Evolutionary conservation across 2,329 filamentous ascomycete species (phyloP).

Genomic region (Xenoacremonium recifei): DNA sequence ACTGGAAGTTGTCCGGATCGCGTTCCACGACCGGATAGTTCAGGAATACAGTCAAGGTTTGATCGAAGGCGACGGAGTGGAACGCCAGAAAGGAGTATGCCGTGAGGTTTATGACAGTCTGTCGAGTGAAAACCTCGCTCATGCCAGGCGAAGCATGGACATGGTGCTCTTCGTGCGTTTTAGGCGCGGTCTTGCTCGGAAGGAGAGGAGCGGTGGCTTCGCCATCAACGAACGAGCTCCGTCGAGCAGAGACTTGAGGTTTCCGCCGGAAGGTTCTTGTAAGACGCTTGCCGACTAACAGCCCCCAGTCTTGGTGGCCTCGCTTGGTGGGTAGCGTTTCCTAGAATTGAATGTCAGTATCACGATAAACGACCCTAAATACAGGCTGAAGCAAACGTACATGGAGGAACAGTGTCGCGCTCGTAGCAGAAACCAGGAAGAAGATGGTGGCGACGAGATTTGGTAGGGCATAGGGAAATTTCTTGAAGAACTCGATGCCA

Average conservation of each 20-base stretch:
- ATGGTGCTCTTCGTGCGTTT: slow-evolving; percentile 16
- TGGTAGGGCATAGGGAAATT: slow-evolving; percentile 79
- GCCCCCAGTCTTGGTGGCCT: slow-evolving; percentile 69
- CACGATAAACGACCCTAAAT: background rate
- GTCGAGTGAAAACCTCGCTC: slow-evolving; percentile 67
- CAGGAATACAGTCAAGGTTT: slow-evolving; percentile 84
- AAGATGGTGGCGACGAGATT: slow-evolving; percentile 76
- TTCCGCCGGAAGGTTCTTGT: slow-evolving; percentile 35
- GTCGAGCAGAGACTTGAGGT: slow-evolving; percentile 30
- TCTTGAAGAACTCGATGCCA: slow-evolving; percentile 63
- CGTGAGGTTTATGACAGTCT: slow-evolving; percentile 72
- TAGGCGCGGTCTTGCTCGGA: slow-evolving; percentile 30
- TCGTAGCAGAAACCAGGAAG: slow-evolving; percentile 74
- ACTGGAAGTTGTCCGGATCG: slow-evolving; percentile 55
- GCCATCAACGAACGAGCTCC: slow-evolving; percentile 51
- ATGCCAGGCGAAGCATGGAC: slow-evolving; percentile 37
- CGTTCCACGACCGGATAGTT: slow-evolving; percentile 65
- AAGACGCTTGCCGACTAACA: slow-evolving; percentile 69
- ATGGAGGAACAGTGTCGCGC: slow-evolving; percentile 75
- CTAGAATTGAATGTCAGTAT: slow-evolving; percentile 32
- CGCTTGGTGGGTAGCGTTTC: slow-evolving; percentile 79
- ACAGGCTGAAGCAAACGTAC: slow-evolving; percentile 34
- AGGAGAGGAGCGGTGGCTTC: slow-evolving; percentile 58
- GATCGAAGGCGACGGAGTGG: slow-evolving; percentile 82
- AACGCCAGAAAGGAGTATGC: slow-evolving; percentile 80